Evolutionary conservation across 2,329 filamentous ascomycete species (phyloP).

Genomic region (Penicillium sp.): DNA sequence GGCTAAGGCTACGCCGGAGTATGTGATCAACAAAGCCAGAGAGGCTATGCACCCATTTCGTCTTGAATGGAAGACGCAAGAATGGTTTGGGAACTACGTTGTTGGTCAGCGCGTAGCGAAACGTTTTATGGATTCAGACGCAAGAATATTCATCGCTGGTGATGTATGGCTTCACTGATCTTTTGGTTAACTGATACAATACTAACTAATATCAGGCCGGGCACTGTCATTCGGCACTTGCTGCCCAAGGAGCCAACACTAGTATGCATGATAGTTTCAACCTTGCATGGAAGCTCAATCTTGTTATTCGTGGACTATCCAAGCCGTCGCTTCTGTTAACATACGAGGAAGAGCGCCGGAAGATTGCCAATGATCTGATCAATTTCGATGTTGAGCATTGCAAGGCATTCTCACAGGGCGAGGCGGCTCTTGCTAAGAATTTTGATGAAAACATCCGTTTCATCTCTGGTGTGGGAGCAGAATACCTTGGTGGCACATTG

Average conservation of each 20-base stretch:
- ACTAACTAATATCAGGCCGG: constrained; percentile 26
- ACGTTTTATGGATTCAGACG: constrained; percentile 48
- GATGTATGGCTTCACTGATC: constrained; percentile 38
- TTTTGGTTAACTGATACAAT: neutral
- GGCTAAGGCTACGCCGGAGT: constrained; percentile 59
- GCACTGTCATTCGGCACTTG: constrained; percentile 37
- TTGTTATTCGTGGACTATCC: constrained; percentile 30
- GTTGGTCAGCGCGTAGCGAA: constrained; percentile 55
- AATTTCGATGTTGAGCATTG: constrained; percentile 49
- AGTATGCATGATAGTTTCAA: constrained; percentile 44
- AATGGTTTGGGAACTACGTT: constrained; percentile 58
- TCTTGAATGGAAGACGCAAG: constrained; percentile 48
- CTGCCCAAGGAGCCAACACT: constrained; percentile 41
- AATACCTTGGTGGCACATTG: constrained; percentile 67
- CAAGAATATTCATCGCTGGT: constrained; percentile 54
- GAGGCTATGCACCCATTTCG: constrained; percentile 52
- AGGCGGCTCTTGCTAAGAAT: constrained; percentile 68
- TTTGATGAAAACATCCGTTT: constrained; percentile 73
- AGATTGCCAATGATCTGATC: constrained; percentile 38
- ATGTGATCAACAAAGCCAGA: constrained; percentile 64
- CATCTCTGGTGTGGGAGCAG: constrained; percentile 72
- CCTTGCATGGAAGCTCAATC: constrained; percentile 41
- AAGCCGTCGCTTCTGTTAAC: constrained; percentile 28
- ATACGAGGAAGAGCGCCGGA: constrained; percentile 37
- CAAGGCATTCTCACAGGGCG: constrained; percentile 61